A percentile compares a stretch with the other conserved stretches of the same genome.
These are phyloP conservation scores for Juglanconis oblonga DNA, from an alignment of 2,329 filamentous ascomycete genomes.

Conservation along the genomic window DNA sequence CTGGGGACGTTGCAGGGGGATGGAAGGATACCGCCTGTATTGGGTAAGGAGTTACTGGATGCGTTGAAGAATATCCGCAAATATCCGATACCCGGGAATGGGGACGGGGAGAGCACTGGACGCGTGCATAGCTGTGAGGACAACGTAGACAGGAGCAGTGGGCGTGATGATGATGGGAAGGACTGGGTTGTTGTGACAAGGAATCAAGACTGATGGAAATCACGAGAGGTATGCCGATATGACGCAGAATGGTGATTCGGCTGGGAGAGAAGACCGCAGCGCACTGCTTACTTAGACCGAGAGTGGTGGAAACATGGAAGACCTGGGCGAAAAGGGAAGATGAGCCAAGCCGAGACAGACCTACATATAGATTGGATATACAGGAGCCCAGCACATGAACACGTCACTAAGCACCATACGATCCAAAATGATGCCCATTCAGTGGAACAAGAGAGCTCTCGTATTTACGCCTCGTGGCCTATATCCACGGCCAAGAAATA, in stretches of 20 bases:
- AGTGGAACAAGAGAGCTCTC: neutral
- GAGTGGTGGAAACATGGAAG: too few relatives aligned
- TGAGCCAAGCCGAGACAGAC: too few relatives aligned
- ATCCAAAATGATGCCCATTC: neutral
- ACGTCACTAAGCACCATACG: neutral
- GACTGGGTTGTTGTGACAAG: neutral
- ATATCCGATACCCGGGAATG: slow-evolving; percentile 31
- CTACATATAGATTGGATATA: too few relatives aligned
- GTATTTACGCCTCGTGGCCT: neutral
- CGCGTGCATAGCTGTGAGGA: neutral
- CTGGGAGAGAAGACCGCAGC: neutral
- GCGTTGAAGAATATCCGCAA: slow-evolving; percentile 47
- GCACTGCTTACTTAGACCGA: too few relatives aligned
- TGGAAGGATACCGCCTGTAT: slow-evolving; percentile 42
- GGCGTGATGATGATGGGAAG: neutral
- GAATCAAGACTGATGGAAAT: neutral
- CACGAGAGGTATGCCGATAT: neutral
- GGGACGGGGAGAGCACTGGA: neutral
- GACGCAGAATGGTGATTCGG: neutral
- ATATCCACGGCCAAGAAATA: neutral
- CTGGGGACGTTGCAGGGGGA: slow-evolving; percentile 44
- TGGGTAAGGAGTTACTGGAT: slow-evolving; percentile 42
- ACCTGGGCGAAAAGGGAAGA: too few relatives aligned
- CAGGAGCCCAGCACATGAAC: neutral
- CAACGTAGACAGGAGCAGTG: neutral